A percentile compares a stretch with the other conserved stretches of the same genome.
phyloP scores from a whole-genome alignment of 306 rosid genomes.

The Cicer cuneatum region DNA sequence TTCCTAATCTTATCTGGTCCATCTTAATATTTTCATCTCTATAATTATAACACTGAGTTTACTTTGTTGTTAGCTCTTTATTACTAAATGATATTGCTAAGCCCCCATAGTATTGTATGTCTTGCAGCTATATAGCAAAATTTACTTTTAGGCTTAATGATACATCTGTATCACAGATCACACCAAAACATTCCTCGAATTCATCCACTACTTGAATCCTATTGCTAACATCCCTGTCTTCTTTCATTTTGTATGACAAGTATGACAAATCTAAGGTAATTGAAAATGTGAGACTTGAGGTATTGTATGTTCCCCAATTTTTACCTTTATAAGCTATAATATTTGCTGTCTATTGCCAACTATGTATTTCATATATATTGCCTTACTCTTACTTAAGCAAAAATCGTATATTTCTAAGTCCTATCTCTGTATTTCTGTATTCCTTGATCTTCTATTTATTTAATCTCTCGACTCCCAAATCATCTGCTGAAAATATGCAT shows the following conservation, averaged over 20 bases:
- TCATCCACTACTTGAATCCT: neutral
- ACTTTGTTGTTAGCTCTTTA: neutral
- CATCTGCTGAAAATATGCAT: neutral
- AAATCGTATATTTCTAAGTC: neutral
- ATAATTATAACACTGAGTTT: neutral
- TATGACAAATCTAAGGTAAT: neutral
- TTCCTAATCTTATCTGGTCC: neutral
- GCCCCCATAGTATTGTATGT: neutral
- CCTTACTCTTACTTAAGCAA: neutral
- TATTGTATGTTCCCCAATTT: neutral
- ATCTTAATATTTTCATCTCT: neutral
- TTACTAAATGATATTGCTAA: neutral
- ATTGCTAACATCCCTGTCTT: neutral
- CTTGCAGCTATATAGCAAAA: neutral
- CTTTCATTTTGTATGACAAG: neutral
- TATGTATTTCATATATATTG: neutral
- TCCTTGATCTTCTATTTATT: neutral
- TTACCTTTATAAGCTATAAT: neutral
- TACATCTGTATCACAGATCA: neutral
- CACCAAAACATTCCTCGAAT: neutral
- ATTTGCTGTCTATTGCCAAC: neutral
- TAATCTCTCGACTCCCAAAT: neutral
- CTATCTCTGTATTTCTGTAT: neutral
- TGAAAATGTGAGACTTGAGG: neutral
- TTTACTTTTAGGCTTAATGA: neutral